phyloP scores from a whole-genome alignment of 2,329 filamentous ascomycete species.

The Monosporascus sp. region DNA sequence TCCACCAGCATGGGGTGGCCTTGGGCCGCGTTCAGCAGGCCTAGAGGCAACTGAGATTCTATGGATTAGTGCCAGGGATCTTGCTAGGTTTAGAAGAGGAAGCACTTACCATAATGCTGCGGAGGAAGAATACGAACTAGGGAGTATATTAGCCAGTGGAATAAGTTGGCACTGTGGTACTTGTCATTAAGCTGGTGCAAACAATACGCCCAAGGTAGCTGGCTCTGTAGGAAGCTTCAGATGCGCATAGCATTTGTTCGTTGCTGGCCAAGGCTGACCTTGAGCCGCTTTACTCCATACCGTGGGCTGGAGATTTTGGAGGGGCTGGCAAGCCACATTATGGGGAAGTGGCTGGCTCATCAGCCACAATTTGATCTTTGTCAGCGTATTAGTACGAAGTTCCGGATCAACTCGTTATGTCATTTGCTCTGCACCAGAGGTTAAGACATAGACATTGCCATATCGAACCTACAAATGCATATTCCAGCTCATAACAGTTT shows the following conservation, averaged over 20 bases:
- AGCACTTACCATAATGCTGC: neutral
- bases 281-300: no score
- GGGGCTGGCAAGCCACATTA: neutral
- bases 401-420: no score
- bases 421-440: no score
- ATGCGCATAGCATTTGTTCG: neutral
- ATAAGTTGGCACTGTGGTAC: neutral
- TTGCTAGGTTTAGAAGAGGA: neutral
- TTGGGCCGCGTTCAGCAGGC: slow-evolving; percentile 89
- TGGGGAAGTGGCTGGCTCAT: neutral
- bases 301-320: neutral
- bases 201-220: neutral
- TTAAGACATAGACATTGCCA: no score
- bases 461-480: no score
- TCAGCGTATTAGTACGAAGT: no score
- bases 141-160: neutral
- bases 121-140: slow-evolving; percentile 2
- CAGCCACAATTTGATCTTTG: neutral
- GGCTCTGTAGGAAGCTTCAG: neutral
- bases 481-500: no score
- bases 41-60: slow-evolving; percentile 56
- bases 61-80: slow-evolving; percentile 8
- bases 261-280: no score
- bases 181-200: neutral
- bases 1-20: slow-evolving; percentile 74